phyloP scores from a whole-genome alignment of 495 filamentous ascomycete species.

The Neurospora sp. region DNA sequence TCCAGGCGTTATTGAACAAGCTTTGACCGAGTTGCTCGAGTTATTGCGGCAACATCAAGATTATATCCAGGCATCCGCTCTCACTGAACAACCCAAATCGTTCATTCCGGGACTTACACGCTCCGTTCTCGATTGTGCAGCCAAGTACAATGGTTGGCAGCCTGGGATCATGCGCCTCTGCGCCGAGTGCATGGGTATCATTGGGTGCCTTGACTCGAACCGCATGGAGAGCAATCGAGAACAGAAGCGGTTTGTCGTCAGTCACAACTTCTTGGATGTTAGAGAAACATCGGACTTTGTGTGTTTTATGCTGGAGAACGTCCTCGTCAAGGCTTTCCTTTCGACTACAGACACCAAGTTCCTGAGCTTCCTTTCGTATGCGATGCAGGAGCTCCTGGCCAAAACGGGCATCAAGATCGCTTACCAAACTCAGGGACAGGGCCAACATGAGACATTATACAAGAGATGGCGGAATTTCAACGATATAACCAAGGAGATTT shows the following conservation, averaged over 20 bases:
- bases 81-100: conserved; percentile 75
- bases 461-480: conserved; percentile 68
- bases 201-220: conserved; percentile 88
- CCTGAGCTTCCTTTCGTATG: conserved; percentile 83
- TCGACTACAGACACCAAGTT: conserved; percentile 76
- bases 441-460: conserved; percentile 28
- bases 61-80: conserved; percentile 70
- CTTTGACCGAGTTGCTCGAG: conserved; percentile 61
- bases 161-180: conserved; percentile 59
- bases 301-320: conserved; percentile 71
- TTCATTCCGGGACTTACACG: conserved; percentile 62
- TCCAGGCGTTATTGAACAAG: conserved; percentile 67
- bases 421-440: conserved; percentile 19
- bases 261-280: conserved; percentile 72
- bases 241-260: conserved; percentile 67
- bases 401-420: conserved; percentile 60
- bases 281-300: conserved; percentile 80
- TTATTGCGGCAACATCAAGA: conserved; percentile 66
- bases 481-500: conserved; percentile 59
- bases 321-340: conserved; percentile 82
- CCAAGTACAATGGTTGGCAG: conserved; percentile 63
- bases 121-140: conserved; percentile 70
- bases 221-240: conserved; percentile 70
- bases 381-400: conserved; percentile 84
- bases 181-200: conserved; percentile 69